A percentile compares a stretch with the other conserved stretches of the same genome.
Evolutionary conservation across 768 basidiomycete species (phyloP).

Genomic region (Rhizopogon rudus): DNA sequence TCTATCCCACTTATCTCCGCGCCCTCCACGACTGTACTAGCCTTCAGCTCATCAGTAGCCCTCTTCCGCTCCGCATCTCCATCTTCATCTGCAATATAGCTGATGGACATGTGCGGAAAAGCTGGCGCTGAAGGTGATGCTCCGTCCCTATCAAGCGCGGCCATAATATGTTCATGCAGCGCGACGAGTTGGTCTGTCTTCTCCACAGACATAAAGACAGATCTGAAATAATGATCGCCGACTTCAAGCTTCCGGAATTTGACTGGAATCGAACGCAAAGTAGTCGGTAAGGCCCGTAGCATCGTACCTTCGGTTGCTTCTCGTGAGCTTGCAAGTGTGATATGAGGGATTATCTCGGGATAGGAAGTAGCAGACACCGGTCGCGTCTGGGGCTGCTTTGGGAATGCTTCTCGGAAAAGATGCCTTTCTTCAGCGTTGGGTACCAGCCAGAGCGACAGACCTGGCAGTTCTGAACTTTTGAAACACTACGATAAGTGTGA

Average conservation of each 20-base stretch:
- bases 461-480: constrained; percentile 25
- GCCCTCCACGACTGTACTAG: constrained; percentile 27
- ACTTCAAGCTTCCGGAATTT: constrained; percentile 51
- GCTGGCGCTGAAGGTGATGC: constrained; percentile 46
- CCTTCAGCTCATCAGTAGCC: constrained; percentile 39
- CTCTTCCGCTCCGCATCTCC: constrained; percentile 44
- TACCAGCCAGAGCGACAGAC: constrained; percentile 68
- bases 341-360: constrained; percentile 61
- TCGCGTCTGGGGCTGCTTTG: constrained; percentile 13
- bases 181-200: constrained; percentile 38
- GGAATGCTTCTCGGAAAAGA: constrained; percentile 46
- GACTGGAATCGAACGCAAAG: constrained; percentile 32
- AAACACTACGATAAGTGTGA: not conserved
- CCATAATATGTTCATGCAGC: constrained; percentile 46
- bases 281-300: constrained; percentile 34
- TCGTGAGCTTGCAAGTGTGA: constrained; percentile 47
- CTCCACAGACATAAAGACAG: constrained; percentile 54
- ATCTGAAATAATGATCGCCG: constrained; percentile 65
- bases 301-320: constrained; percentile 15
- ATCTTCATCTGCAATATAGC: constrained; percentile 69
- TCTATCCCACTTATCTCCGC: constrained; percentile 23
- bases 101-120: constrained; percentile 71
- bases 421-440: constrained; percentile 41
- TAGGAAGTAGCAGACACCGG: constrained; percentile 38
- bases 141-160: constrained; percentile 24